Percentiles rank a stretch among this genome's conserved stretches.
Conservation (phyloP, 2,329 filamentous ascomycete species). For the Phialemonium atrogriseum region DNA sequence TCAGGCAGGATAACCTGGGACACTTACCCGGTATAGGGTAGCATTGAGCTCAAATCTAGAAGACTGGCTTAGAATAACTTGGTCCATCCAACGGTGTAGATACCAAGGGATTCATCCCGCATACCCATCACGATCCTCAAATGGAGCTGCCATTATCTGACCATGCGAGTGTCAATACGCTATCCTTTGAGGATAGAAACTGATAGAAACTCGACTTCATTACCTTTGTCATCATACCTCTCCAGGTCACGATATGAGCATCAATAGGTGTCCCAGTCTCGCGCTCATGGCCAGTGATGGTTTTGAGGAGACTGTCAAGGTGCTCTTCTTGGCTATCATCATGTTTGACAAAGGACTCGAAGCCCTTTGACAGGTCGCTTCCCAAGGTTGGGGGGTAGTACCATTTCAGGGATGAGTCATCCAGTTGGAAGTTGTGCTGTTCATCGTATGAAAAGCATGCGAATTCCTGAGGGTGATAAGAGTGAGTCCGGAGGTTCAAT, state of each 20-base stretch:
- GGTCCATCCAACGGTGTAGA: no score
- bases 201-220: constrained; percentile 5
- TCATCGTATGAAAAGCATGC: constrained; percentile 90
- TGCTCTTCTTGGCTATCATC: constrained; percentile 83
- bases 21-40: constrained; percentile 72
- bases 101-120: no score
- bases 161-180: background rate
- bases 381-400: constrained; percentile 73
- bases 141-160: constrained; percentile 79
- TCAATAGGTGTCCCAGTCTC: constrained; percentile 58
- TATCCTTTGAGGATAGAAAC: background rate
- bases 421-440: constrained; percentile 65
- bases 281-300: constrained; percentile 66
- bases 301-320: constrained; percentile 71
- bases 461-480: constrained; percentile 58
- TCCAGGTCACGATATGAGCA: constrained; percentile 81
- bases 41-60: constrained; percentile 90
- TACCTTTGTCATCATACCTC: constrained; percentile 98
- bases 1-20: constrained; percentile 5
- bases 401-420: constrained; percentile 74
- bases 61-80: constrained; percentile 9
- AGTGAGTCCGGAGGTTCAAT: background rate
- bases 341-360: constrained; percentile 72
- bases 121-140: constrained; percentile 72
- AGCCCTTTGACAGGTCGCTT: constrained; percentile 70